A percentile compares a stretch with the other conserved stretches of the same genome.
Evolutionary conservation across 345 rosid genomes (phyloP).

Genomic region (Populus pruinosa): DNA sequence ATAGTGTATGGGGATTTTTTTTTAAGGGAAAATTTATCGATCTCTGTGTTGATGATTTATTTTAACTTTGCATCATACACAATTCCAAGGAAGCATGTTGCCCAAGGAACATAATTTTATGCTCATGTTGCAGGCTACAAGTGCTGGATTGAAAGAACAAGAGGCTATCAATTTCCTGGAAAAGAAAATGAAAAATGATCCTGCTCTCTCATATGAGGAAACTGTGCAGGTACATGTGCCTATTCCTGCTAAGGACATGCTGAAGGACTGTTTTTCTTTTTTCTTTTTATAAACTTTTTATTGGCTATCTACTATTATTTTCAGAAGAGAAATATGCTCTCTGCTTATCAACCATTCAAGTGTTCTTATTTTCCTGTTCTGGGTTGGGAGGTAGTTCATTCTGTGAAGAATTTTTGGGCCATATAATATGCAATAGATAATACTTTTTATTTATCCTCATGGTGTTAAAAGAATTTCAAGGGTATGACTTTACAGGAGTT

Average conservation of each 20-base stretch:
- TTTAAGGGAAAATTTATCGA: background rate
- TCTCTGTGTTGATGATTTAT: background rate
- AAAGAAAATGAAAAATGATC: slow-evolving; percentile 97
- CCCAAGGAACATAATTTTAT: background rate
- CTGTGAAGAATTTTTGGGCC: background rate
- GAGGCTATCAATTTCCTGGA: slow-evolving; percentile 98
- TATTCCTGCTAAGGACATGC: background rate
- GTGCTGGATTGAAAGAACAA: slow-evolving; percentile 96
- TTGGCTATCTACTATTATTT: background rate
- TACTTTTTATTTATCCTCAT: background rate
- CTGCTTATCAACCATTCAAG: background rate
- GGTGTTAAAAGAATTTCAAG: background rate
- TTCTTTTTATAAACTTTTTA: background rate
- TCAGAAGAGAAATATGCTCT: background rate
- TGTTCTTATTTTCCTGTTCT: background rate
- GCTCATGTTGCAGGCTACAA: slow-evolving; percentile 69
- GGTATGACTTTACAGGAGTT: background rate
- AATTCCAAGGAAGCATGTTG: background rate
- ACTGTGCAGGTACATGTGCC: slow-evolving; percentile 77
- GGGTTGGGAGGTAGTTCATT: background rate
- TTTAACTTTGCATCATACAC: background rate
- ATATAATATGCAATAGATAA: background rate
- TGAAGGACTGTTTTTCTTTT: background rate
- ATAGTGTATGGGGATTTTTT: background rate
- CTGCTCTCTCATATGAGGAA: slow-evolving; percentile 76